Percentiles rank a stretch among this genome's conserved stretches.
Evolutionary conservation across 2,329 filamentous ascomycete species (phyloP).

Genomic region (Colletotrichum godetiae): DNA sequence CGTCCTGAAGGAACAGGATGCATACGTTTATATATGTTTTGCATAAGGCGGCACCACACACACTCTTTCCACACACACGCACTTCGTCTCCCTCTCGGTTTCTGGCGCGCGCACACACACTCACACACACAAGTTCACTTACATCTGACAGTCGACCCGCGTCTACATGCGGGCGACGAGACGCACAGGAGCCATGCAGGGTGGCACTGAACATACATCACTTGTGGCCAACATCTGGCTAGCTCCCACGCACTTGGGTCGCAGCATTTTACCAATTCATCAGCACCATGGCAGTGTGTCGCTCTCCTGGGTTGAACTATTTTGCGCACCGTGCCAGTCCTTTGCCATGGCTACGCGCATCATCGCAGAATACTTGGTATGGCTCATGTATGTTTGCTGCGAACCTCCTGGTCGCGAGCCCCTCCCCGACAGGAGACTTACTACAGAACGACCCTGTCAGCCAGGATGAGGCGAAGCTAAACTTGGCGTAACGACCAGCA

Average conservation of each 20-base stretch:
- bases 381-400: not conserved
- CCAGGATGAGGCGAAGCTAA: constrained; percentile 20
- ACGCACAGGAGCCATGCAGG: constrained; percentile 34
- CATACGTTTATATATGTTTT: constrained; percentile 34
- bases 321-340: not conserved
- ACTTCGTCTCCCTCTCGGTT: not conserved
- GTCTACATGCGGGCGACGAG: constrained; percentile 32
- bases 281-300: not conserved
- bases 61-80: constrained; percentile 17
- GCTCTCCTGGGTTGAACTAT: not conserved
- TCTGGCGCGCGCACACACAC: constrained; percentile 10
- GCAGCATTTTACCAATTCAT: not conserved
- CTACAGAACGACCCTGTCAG: constrained; percentile 12
- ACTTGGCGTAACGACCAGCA: constrained; percentile 31
- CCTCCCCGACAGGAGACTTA: constrained; percentile 1
- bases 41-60: constrained; percentile 25
- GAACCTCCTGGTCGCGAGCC: not conserved
- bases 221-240: constrained; percentile 1
- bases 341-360: not conserved
- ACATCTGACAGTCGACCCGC: constrained; percentile 33
- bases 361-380: not conserved
- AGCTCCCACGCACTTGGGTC: constrained; percentile 10
- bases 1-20: constrained; percentile 24
- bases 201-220: constrained; percentile 30
- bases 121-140: constrained; percentile 33